Percentiles rank a stretch among this genome's conserved stretches.
Evolutionary conservation across 768 basidiomycete species (phyloP).

Genomic region (Nidularia pulvinata): DNA sequence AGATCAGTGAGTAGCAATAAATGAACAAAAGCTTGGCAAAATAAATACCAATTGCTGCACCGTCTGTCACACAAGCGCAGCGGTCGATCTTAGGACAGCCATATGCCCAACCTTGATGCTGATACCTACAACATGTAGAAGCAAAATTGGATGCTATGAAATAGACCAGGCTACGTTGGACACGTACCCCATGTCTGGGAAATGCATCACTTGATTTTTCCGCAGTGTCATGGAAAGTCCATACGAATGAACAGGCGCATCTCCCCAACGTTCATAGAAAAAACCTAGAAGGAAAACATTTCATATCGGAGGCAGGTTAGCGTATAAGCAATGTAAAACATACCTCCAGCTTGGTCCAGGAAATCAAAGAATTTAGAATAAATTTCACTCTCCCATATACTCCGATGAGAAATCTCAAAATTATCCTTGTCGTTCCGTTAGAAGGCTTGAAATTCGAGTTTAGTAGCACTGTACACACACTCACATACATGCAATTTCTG

Average conservation of each 20-base stretch:
- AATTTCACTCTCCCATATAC: slow-evolving; percentile 19
- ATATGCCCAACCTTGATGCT: too few relatives aligned
- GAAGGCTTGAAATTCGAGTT: too few relatives aligned
- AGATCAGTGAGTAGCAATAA: too few relatives aligned
- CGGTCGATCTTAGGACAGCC: too few relatives aligned
- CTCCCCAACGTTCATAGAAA: slow-evolving; percentile 26
- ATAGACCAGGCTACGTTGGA: too few relatives aligned
- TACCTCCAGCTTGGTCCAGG: slow-evolving; percentile 19
- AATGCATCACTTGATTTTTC: slow-evolving; percentile 24
- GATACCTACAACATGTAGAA: too few relatives aligned
- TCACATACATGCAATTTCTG: slow-evolving; percentile 22
- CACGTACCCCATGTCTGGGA: slow-evolving; percentile 17
- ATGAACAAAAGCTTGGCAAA: too few relatives aligned
- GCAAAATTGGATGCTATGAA: too few relatives aligned
- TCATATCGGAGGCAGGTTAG: background rate
- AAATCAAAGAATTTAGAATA: slow-evolving; percentile 20
- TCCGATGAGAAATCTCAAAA: slow-evolving; percentile 25
- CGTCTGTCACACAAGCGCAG: too few relatives aligned
- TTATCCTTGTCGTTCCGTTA: slow-evolving; percentile 14
- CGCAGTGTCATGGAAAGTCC: slow-evolving; percentile 21
- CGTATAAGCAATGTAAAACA: background rate
- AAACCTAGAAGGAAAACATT: slow-evolving; percentile 11
- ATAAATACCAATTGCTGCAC: too few relatives aligned
- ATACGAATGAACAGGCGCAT: slow-evolving; percentile 22
- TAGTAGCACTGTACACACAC: slow-evolving; percentile 4